Evolutionary conservation across 1,139 yeast species (phyloP).

Genomic region (Pichia sp.): DNA sequence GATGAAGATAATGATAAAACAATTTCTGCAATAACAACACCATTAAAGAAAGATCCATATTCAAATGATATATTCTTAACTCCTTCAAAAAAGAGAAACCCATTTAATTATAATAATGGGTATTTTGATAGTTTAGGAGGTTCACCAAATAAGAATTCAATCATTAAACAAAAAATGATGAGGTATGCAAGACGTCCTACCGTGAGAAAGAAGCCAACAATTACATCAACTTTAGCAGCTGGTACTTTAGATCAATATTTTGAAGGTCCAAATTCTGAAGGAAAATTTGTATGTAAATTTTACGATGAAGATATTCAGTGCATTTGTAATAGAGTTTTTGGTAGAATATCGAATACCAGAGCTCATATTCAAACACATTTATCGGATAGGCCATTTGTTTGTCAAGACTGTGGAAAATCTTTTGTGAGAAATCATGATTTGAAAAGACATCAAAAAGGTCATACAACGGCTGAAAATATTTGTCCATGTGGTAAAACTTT

Average conservation of each 20-base stretch:
- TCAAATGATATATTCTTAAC: slow-evolving; percentile 18
- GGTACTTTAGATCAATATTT: slow-evolving; percentile 85
- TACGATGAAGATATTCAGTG: slow-evolving; percentile 34
- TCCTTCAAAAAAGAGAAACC: slow-evolving; percentile 34
- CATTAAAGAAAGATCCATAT: slow-evolving; percentile 21
- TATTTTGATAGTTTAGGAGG: slow-evolving; percentile 30
- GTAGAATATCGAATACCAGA: slow-evolving; percentile 87
- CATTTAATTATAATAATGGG: slow-evolving; percentile 13
- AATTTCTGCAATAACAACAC: slow-evolving; percentile 20
- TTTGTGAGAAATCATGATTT: slow-evolving; percentile 91
- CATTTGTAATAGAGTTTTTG: slow-evolving; percentile 72
- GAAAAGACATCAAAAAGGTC: slow-evolving; percentile 84
- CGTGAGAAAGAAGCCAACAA: slow-evolving; percentile 42
- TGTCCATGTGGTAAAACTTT: slow-evolving; percentile 94
- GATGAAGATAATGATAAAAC: slow-evolving; percentile 17
- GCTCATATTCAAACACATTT: slow-evolving; percentile 97
- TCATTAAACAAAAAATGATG: slow-evolving; percentile 28
- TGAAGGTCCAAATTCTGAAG: slow-evolving; percentile 66
- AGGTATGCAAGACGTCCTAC: slow-evolving; percentile 27
- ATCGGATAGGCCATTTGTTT: slow-evolving; percentile 82
- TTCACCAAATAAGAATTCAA: slow-evolving; percentile 36
- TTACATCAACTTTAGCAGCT: slow-evolving; percentile 75
- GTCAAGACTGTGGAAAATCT: slow-evolving; percentile 53
- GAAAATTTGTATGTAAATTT: slow-evolving; percentile 61
- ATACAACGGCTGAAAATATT: slow-evolving; percentile 62